Percentiles rank a stretch among this genome's conserved stretches.
Conservation (phyloP, 164 flowering plant species). For the Stephania japonica region DNA sequence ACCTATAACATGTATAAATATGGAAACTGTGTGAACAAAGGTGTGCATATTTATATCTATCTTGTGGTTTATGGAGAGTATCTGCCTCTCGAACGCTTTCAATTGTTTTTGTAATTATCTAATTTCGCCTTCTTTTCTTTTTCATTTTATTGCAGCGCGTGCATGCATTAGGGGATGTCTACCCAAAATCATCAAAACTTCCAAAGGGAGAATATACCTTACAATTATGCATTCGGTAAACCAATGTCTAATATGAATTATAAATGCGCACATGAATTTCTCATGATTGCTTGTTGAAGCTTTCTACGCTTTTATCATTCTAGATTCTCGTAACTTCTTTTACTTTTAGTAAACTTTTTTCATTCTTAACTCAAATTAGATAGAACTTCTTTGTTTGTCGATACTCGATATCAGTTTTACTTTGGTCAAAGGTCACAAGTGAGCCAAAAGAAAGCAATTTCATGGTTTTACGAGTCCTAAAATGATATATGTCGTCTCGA, state of each 20-base stretch:
- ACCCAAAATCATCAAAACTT: conserved; percentile 69
- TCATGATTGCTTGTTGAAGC: background rate
- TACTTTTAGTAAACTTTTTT: background rate
- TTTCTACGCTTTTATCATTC: background rate
- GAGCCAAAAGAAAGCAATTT: background rate
- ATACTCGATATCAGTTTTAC: background rate
- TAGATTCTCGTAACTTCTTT: background rate
- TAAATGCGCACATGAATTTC: background rate
- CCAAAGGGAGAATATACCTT: conserved; percentile 85
- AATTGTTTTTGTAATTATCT: background rate
- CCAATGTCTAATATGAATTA: no score
- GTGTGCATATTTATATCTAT: no score
- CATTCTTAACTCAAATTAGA: background rate
- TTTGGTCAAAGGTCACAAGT: background rate
- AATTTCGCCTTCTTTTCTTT: background rate
- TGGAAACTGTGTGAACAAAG: no score
- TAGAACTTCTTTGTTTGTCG: no score
- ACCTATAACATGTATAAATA: no score
- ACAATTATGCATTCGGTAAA: conserved; percentile 68
- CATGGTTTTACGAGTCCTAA: background rate
- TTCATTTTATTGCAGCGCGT: conserved; percentile 51
- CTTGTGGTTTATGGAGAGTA: no score
- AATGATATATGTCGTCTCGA: background rate
- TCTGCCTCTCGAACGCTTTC: no score
- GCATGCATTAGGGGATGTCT: conserved; percentile 77